Percentiles rank a stretch among this genome's conserved stretches.
These are phyloP conservation scores for Talaromyces trachyspermus DNA, from an alignment of 495 filamentous ascomycete genomes.

Conservation along the genomic window DNA sequence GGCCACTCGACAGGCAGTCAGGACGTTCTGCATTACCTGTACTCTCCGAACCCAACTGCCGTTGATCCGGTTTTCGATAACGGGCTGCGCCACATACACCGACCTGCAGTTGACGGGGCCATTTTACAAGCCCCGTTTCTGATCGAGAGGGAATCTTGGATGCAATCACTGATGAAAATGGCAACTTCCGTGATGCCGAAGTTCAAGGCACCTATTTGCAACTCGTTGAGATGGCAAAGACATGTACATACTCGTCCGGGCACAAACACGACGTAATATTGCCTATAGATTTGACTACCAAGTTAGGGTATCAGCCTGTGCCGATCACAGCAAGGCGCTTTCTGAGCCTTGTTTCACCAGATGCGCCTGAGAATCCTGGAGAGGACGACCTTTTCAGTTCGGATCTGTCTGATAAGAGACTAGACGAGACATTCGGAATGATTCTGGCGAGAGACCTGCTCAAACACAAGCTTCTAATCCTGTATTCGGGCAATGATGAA, in stretches of 20 bases:
- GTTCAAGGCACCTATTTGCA: slow-evolving; percentile 38
- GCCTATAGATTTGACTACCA: slow-evolving; percentile 39
- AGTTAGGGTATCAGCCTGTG: slow-evolving; percentile 38
- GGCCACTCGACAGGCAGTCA: slow-evolving; percentile 87
- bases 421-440: slow-evolving; percentile 58
- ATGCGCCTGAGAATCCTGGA: slow-evolving; percentile 46
- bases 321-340: slow-evolving; percentile 61
- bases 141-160: slow-evolving; percentile 62
- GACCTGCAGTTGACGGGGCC: slow-evolving; percentile 61
- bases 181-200: slow-evolving; percentile 11
- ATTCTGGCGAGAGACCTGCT: slow-evolving; percentile 48
- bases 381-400: slow-evolving; percentile 89
- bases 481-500: slow-evolving; percentile 70
- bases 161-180: slow-evolving; percentile 12
- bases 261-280: slow-evolving; percentile 53
- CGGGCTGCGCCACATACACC: slow-evolving; percentile 18
- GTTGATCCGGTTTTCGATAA: slow-evolving; percentile 11
- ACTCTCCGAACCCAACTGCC: slow-evolving; percentile 26
- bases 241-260: slow-evolving; percentile 20
- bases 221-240: slow-evolving; percentile 44
- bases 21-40: slow-evolving; percentile 75
- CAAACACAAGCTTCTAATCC: slow-evolving; percentile 34
- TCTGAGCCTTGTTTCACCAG: slow-evolving; percentile 53
- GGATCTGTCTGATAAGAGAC: slow-evolving; percentile 54
- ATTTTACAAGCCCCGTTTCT: slow-evolving; percentile 77